These are phyloP conservation scores for Pyronema domesticum DNA, from an alignment of 495 filamentous ascomycete species.

Conservation along the genomic window DNA sequence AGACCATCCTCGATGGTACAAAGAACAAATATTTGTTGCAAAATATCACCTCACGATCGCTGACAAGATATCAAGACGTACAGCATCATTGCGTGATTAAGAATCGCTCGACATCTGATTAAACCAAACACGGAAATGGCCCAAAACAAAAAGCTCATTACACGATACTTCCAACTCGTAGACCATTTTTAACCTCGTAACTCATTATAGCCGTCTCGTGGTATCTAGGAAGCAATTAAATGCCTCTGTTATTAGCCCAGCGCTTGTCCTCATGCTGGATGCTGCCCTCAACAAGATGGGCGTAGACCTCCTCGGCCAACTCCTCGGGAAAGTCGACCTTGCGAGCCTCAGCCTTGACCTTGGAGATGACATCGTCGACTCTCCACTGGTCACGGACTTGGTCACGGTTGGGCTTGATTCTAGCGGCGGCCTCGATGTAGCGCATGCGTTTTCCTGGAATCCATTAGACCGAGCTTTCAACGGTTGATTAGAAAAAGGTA, in stretches of 20 bases:
- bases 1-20: too few relatives aligned
- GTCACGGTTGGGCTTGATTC: slow-evolving; percentile 18
- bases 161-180: too few relatives aligned
- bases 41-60: too few relatives aligned
- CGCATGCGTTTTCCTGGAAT: slow-evolving; percentile 19
- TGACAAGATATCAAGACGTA: too few relatives aligned
- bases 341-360: slow-evolving; percentile 11
- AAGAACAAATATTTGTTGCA: too few relatives aligned
- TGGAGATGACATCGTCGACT: slow-evolving; percentile 20
- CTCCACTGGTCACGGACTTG: slow-evolving; percentile 23
- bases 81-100: too few relatives aligned
- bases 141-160: too few relatives aligned
- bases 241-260: slow-evolving; percentile 7
- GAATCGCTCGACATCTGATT: too few relatives aligned
- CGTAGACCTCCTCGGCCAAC: slow-evolving; percentile 14
- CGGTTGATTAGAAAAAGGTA: background rate
- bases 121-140: too few relatives aligned
- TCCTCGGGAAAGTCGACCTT: slow-evolving; percentile 18
- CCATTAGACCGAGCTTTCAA: background rate
- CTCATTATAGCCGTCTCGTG: too few relatives aligned
- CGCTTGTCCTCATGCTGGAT: slow-evolving; percentile 18
- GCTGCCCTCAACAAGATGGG: slow-evolving; percentile 20
- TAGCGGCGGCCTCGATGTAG: slow-evolving; percentile 23
- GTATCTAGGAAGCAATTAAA: too few relatives aligned
- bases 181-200: too few relatives aligned